Evolutionary conservation across 441 rosid species (phyloP), one percentile per base, ranked within the genome.

Genomic region (Lepidium campestre): DNA sequence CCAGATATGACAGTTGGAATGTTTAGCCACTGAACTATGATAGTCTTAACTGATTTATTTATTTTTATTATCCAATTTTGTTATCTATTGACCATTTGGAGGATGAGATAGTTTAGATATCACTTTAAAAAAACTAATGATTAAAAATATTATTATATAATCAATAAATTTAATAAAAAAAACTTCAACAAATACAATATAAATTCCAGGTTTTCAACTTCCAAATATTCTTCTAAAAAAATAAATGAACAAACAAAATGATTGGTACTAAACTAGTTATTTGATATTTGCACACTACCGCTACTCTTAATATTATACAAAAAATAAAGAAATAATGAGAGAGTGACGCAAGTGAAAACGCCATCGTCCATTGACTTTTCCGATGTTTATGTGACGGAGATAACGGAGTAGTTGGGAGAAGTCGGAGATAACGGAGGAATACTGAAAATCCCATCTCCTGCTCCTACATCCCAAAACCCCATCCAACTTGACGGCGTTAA

Each of bases 401-500:
- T 74, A 48, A 74, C 74, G 70, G 78, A 27, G 44, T 79, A 78
- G 49, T 71, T 75, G 0, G 90, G 90, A 15, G 93, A 87, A 60
- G 83, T 81, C 67, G 94, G 94, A 37, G 95, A 84, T 63, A 89
- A 73, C 71, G 86, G 91, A 10, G 96, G 93, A 32, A 89, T 77
- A n/a, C 76, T 80, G 64, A 89, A 86, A 20, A 86, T 83, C 1
- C 86, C 91, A 57, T 83, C 80, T 5, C 84, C 88, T 53, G 68
- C 72, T 25, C 82, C 90, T 14, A 75, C 74, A 15, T 89, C 91
- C 93, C 91, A 89, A 71, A 87, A 71, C 46, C 83, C 92, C 76
- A 68, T 85, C 96, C 96, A 86, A 75, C 75, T 78, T 45, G 93
- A 89, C 85, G 93, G 96, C 79, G 96, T 89, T 42, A 86, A 82